phyloP scores from a whole-genome alignment of 371 early-diverging fungal genomes.

The Actinomucor elegans region DNA sequence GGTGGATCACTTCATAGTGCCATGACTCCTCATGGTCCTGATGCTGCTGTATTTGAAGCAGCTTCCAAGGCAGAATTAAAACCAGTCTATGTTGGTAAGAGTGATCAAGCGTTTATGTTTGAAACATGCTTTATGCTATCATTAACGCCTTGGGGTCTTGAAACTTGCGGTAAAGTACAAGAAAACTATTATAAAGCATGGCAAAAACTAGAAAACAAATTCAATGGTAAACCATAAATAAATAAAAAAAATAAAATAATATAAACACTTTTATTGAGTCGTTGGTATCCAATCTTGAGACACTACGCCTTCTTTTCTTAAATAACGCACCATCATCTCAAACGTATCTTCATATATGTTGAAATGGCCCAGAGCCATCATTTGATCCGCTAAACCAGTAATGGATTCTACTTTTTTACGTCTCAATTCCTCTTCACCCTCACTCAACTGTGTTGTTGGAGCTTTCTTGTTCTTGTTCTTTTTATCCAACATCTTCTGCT shows the following conservation, averaged over 20 bases:
- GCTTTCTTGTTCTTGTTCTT: slow-evolving; percentile 56
- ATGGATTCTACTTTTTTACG: slow-evolving; percentile 60
- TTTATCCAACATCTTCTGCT: slow-evolving; percentile 56
- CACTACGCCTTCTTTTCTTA: slow-evolving; percentile 65
- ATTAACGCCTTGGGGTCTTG: slow-evolving; percentile 83
- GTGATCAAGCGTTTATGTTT: slow-evolving; percentile 95
- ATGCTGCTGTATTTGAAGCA: slow-evolving; percentile 77
- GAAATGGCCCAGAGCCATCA: slow-evolving; percentile 73
- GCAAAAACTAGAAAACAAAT: slow-evolving; percentile 61
- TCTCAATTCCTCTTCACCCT: slow-evolving; percentile 47
- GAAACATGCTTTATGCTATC: slow-evolving; percentile 84
- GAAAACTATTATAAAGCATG: slow-evolving; percentile 80
- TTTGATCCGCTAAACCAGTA: slow-evolving; percentile 73
- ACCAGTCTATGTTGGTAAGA: slow-evolving; percentile 80
- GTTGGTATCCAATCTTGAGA: slow-evolving; percentile 63
- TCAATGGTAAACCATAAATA: slow-evolving; percentile 18
- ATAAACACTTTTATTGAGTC: slow-evolving; percentile 1
- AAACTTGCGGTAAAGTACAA: slow-evolving; percentile 71
- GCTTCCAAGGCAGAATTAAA: slow-evolving; percentile 73
- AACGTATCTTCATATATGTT: slow-evolving; percentile 76
- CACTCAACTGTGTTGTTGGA: slow-evolving; percentile 9
- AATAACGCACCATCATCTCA: slow-evolving; percentile 71
- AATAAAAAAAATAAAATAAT: neutral
- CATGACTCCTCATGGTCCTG: slow-evolving; percentile 95
- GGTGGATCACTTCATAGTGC: slow-evolving; percentile 86